Base-by-base conservation (phyloP, 495 filamentous ascomycete genomes). In the Xylaria grammica region DNA sequence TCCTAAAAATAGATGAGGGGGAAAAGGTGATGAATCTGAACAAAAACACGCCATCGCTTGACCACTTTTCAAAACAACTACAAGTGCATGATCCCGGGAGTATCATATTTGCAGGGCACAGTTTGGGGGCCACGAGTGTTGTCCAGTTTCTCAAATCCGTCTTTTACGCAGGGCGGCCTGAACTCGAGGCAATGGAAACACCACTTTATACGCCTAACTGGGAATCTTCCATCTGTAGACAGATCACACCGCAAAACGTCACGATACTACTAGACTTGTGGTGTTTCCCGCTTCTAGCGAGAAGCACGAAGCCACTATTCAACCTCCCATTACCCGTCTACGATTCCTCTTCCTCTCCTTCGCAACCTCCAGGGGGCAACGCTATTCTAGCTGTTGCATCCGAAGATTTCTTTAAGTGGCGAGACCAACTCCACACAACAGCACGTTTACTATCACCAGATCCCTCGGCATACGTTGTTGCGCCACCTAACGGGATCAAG, bases 101-200 rank as follows among this genome's bases (percentile, higher is more conserved):
- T n/a, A 82, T 93, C 1, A 84, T 85, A 48, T 92, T 87, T 74
- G 82, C 81, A 1, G 91, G 91, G 8, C 91, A 94, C 74, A 90
- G 86, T 17, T 94, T 94, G 67, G 91, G 91, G 49, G 87, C 87
- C 22, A 80, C 89, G 0, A 91, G 87, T 22, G 78, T 86, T 30
- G 81, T 90, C 4, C 91, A 93, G 67, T 82, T 94, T 50, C 72
- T 91, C 65, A 94, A 94, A 70, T 87, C 81, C 34, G 82, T 87
- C 38, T 91, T 86, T 76, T 91, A 90, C 71, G 78, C 76, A 61
- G 71, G 69, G 20, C 75, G 72, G 22, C 75, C 71, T 4, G 70
- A 73, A 62, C 60, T 75, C 27, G 45, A 67, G 27, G 62, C 62
- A 30, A 75, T 74, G 67, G 57, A 50, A 1, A 66, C 63, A 58